These are phyloP conservation scores for Stachybotrys echinatus DNA, from an alignment of 2,329 filamentous ascomycete species.

Conservation along the genomic window DNA sequence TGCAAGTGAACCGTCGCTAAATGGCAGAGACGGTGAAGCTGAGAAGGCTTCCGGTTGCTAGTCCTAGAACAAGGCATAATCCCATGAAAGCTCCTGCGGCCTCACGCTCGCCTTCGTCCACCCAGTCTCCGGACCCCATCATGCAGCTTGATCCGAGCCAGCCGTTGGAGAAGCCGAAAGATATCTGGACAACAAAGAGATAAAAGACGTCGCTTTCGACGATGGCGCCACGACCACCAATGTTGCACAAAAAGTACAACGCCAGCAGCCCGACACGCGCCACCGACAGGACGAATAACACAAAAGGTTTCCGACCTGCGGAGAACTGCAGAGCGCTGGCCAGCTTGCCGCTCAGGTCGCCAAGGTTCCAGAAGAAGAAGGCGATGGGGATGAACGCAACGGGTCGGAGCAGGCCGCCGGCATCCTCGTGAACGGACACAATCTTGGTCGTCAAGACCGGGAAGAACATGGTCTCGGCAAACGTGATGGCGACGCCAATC, in stretches of 20 bases:
- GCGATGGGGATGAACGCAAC: conserved; percentile 82
- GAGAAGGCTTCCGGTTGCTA: conserved; percentile 79
- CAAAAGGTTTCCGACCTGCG: conserved; percentile 56
- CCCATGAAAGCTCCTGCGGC: conserved; percentile 94
- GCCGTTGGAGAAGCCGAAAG: conserved; percentile 82
- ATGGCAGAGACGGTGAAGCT: conserved; percentile 69
- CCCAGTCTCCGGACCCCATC: conserved; percentile 82
- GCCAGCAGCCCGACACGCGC: conserved; percentile 69
- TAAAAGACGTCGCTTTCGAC: conserved; percentile 85
- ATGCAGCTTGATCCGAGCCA: conserved; percentile 84
- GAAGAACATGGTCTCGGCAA: conserved; percentile 86
- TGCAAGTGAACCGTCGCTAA: conserved; percentile 9
- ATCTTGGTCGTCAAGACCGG: conserved; percentile 80
- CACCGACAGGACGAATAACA: conserved; percentile 64
- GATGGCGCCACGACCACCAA: conserved; percentile 67
- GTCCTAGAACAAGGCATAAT: conserved; percentile 76
- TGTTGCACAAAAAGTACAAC: conserved; percentile 85
- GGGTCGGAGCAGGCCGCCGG: conserved; percentile 59
- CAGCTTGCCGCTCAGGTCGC: conserved; percentile 75
- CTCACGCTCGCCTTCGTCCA: conserved; percentile 77
- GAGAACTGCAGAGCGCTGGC: conserved; percentile 53
- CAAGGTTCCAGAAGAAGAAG: conserved; percentile 90
- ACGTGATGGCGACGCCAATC: conserved; percentile 73
- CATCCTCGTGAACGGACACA: conserved; percentile 34
- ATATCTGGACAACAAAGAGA: conserved; percentile 72